Conservation (phyloP, 345 rosid species). For the Gossypium australe region DNA sequence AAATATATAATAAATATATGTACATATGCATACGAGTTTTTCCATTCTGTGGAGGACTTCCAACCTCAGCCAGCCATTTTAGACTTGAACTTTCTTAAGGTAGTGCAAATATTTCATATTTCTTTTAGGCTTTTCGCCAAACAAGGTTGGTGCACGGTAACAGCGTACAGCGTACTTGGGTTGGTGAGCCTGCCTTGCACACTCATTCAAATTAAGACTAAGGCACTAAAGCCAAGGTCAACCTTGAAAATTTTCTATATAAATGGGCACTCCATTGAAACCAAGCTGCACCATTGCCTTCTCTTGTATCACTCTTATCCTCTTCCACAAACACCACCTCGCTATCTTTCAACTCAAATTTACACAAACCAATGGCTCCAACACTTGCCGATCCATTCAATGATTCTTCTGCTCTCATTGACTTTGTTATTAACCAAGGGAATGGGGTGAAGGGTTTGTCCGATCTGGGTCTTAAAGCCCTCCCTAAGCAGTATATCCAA, state of each 20-base stretch:
- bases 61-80: too few relatives aligned
- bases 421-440: constrained; percentile 13
- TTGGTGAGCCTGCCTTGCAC: neutral
- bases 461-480: constrained; percentile 8
- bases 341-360: neutral
- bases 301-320: neutral
- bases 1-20: too few relatives aligned
- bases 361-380: neutral
- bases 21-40: too few relatives aligned
- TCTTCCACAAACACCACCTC: neutral
- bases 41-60: too few relatives aligned
- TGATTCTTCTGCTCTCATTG: neutral
- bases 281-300: neutral
- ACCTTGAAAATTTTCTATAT: neutral
- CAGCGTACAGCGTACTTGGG: neutral
- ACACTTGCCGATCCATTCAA: neutral
- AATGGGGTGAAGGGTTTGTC: constrained; percentile 19
- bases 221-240: too few relatives aligned
- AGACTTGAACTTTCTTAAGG: too few relatives aligned
- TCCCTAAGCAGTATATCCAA: constrained; percentile 6
- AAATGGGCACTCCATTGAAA: neutral
- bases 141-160: neutral
- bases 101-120: too few relatives aligned
- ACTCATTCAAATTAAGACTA: neutral
- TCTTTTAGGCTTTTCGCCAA: neutral